These are phyloP conservation scores for Leccinum fuscescens DNA, from an alignment of 1,284 basidiomycete genomes.

Conservation along the genomic window DNA sequence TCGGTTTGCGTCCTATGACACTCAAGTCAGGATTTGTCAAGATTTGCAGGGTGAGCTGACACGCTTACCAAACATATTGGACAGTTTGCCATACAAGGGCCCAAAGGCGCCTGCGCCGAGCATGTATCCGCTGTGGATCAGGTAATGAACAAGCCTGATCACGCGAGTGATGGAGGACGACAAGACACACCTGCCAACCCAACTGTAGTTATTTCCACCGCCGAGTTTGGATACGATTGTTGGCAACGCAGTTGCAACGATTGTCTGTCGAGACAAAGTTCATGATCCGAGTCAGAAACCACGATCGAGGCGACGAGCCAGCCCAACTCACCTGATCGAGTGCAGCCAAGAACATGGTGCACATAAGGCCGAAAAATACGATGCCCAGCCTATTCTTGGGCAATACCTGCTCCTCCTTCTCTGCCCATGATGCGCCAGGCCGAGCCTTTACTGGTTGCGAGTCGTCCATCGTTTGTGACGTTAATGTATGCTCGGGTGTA, in stretches of 20 bases:
- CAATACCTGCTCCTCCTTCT: constrained; percentile 51
- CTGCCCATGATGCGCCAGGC: constrained; percentile 54
- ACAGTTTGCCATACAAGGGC: constrained; percentile 76
- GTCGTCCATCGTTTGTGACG: constrained; percentile 9
- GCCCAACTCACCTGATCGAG: constrained; percentile 50
- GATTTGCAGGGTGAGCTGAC: background rate
- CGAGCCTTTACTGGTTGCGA: constrained; percentile 27
- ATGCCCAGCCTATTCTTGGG: constrained; percentile 55
- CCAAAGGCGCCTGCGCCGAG: constrained; percentile 67
- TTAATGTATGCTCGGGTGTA: background rate
- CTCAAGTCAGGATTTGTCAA: background rate
- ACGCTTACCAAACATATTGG: constrained; percentile 51
- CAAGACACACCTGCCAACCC: constrained; percentile 66
- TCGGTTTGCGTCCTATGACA: constrained; percentile 65
- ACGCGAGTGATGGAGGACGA: background rate
- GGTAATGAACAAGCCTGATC: background rate
- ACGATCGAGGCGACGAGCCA: background rate
- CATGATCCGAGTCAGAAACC: background rate
- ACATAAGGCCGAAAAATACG: constrained; percentile 56
- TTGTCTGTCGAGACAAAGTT: constrained; percentile 48
- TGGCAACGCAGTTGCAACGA: constrained; percentile 78
- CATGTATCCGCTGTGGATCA: constrained; percentile 59
- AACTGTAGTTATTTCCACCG: constrained; percentile 67
- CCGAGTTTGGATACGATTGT: constrained; percentile 72
- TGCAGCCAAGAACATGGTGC: constrained; percentile 55